Base-by-base conservation (phyloP, 345 rosid genomes). In the Corchorus capsularis region DNA sequence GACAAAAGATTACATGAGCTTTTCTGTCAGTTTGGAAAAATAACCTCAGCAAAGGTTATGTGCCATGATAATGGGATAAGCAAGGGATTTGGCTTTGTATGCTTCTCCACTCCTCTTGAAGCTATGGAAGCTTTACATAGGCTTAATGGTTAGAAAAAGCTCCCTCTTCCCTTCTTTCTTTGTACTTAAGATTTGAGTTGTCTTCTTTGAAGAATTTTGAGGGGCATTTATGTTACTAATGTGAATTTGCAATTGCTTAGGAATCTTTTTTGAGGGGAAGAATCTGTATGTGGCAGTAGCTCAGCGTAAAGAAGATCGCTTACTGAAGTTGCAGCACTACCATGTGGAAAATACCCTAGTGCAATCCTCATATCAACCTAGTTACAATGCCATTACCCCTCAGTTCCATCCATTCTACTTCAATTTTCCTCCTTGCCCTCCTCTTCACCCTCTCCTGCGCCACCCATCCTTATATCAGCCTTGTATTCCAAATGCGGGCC, bases 11-110 rank as follows among this genome's bases (percentile, higher is more conserved):
- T 92, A 67, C 74, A 67, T 59, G 82, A 87, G 41, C 41, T 82
- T 61, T 93, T 93, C 71, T 69, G 89, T 56, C 45, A 62, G 59
- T 87, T 61, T 76, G 97, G 98, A 65, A 2, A 47, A 43, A 79
- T 93, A 82, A 82, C 79, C 67, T 89, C 91, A 5, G 88, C 83
- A 46, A 92, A 75, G 82, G 91, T 93, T 74, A 89, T 88, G 86
- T 77, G 87, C 67, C 35, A 83, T 70, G 83, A 79, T 46, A 74
- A 78, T 64, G 93, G 98, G 19, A 53, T 3, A 27, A 91, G 93
- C 77, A 90, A 84, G 77, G 88, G 89, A 68, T 92, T 87, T 79
- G 98, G 97, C 52, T 93, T 91, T 79, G 98, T 93, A 57, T 82
- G 89, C 75, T 91, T 89, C 87, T 87, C 92, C 72, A 80, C 77